These are phyloP conservation scores for Pyrenophora graminea DNA, from an alignment of 2,329 filamentous ascomycete species.

Conservation along the genomic window DNA sequence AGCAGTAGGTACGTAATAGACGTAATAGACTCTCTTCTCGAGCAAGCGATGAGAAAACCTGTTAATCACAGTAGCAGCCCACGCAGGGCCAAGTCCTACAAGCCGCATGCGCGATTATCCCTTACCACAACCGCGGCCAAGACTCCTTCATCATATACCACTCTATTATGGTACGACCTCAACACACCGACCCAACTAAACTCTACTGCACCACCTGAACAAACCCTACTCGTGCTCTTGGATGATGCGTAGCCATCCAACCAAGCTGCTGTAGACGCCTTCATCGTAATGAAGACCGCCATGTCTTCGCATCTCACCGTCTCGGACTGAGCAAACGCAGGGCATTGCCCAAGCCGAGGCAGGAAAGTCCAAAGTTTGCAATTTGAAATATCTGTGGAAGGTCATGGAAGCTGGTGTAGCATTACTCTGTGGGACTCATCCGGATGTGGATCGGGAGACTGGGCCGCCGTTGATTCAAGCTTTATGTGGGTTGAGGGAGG, in stretches of 20 bases:
- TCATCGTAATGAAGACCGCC: conserved; percentile 14
- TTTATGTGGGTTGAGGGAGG: conserved; percentile 20
- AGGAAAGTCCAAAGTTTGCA: conserved; percentile 7
- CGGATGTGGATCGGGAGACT: conserved; percentile 18
- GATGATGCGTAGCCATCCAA: conserved; percentile 11
- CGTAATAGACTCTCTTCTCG: background rate
- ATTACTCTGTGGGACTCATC: conserved; percentile 24
- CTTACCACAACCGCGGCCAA: conserved; percentile 24
- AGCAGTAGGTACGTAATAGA: conserved; percentile 7
- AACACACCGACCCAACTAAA: background rate
- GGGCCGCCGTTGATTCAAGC: conserved; percentile 23
- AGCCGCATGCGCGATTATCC: conserved; percentile 17
- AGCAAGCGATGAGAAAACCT: too few relatives aligned
- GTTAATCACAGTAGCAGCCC: background rate
- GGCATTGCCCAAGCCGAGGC: background rate
- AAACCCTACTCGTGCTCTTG: conserved; percentile 6
- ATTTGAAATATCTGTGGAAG: conserved; percentile 18
- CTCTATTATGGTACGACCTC: conserved; percentile 20
- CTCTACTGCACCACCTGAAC: background rate
- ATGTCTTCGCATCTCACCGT: conserved; percentile 13
- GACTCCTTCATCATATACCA: conserved; percentile 29
- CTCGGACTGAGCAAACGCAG: too few relatives aligned
- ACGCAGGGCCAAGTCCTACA: conserved; percentile 27
- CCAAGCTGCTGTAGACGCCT: conserved; percentile 15
- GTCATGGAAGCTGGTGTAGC: conserved; percentile 24